Evolutionary conservation across 148 eudicot species (phyloP), one percentile per base, ranked within the genome.

Genomic region (Mesembryanthemum crystallinum): DNA sequence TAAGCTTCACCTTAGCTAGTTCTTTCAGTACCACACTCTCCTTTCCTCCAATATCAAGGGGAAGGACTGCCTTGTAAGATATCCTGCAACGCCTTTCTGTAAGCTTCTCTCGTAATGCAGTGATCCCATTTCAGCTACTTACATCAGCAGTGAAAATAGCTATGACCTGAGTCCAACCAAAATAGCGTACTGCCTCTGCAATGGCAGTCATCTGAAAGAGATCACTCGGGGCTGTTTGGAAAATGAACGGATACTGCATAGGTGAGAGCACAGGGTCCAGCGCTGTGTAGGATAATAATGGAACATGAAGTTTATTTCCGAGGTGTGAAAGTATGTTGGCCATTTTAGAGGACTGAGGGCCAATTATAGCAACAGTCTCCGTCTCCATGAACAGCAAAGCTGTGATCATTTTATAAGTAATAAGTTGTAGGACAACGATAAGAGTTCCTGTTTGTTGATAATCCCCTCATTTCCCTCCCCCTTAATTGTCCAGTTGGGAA

Each of bases 201-300:
- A 90, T 82, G 24, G 96, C 92, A 52, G 90, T 54, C 96, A 90
- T 90, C 75, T 88, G 96, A 72, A 79, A 86, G n/a, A 81, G 79
- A 81, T 90, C 96, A 69, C 59, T 88, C n/a, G 83, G 88, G 12
- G 90, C 80, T 14, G 96, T 87, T 59, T 86, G 83, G 52, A 90
- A 73, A 39, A 90, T 87, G 74, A 77, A 90, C 1, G 89, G 92
- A 59, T 81, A 90, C 71, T 90, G 90, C 58, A 87, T 83, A 51
- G 90, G 83, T 3, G 92, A 85, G 43, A 90, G 84, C 9, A 86
- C 80, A 25, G 92, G 90, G 67, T 90, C 96, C 23, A 86, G 77
- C 3, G 88, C 90, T 15, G 92, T 77, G 78, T 83, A 87, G 11
- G 96, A 88, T 67, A 90, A 61, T 14, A 90, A 59, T 12, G 96